Evolutionary conservation across 2,329 filamentous ascomycete genomes (phyloP).

Genomic region (Exserohilum rostratum): DNA sequence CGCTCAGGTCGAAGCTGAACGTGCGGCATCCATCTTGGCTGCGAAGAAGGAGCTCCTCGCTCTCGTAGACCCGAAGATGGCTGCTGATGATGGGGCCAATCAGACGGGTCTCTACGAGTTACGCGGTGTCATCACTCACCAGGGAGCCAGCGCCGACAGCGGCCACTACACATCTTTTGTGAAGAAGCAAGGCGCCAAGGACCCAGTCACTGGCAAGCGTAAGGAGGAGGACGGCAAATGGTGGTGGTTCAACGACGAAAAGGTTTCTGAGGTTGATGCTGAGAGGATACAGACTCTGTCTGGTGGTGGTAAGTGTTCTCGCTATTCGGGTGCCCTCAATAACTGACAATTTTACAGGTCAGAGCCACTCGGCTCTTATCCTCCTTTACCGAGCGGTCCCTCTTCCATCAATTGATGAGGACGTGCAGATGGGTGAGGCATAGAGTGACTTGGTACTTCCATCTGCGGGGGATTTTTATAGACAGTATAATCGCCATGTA

Average conservation of each 20-base stretch:
- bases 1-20: constrained; percentile 87
- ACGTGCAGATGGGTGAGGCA: constrained; percentile 41
- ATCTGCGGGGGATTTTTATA: background rate
- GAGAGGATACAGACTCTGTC: constrained; percentile 91
- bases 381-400: constrained; percentile 78
- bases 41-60: constrained; percentile 88
- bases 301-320: constrained; percentile 71
- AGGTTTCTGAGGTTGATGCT: constrained; percentile 86
- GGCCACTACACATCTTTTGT: constrained; percentile 98
- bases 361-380: constrained; percentile 82
- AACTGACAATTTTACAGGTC: constrained; percentile 52
- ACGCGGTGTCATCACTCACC: constrained; percentile 91
- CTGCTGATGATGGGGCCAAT: constrained; percentile 81
- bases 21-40: constrained; percentile 71
- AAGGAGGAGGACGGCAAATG: constrained; percentile 89
- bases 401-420: constrained; percentile 64
- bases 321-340: background rate
- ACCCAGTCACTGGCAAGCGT: constrained; percentile 76
- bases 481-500: background rate
- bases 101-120: constrained; percentile 96
- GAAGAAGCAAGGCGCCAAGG: constrained; percentile 80
- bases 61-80: constrained; percentile 76
- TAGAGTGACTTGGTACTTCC: constrained; percentile 1
- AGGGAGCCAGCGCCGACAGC: constrained; percentile 94
- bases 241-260: constrained; percentile 99